Percentiles rank a stretch among this genome's conserved stretches.
Evolutionary conservation across 805 yeast genomes (phyloP).

Genomic region (Clavispora carvajalis): DNA sequence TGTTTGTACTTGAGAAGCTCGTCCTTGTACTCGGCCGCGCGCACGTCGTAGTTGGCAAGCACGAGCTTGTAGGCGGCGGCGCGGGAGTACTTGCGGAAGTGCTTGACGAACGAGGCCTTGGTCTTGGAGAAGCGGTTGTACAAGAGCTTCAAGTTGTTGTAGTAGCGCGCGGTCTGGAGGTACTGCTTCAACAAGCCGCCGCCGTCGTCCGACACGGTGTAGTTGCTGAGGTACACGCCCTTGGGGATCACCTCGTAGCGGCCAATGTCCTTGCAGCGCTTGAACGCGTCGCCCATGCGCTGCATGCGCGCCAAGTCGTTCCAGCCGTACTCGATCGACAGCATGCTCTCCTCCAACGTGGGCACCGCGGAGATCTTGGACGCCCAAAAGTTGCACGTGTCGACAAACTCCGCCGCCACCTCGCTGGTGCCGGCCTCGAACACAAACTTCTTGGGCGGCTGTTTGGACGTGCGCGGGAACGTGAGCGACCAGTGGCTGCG

Average conservation of each 20-base stretch:
- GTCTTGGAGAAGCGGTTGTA: slow-evolving; percentile 28
- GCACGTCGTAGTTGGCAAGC: slow-evolving; percentile 35
- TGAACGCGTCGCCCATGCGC: slow-evolving; percentile 23
- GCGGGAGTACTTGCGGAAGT: slow-evolving; percentile 22
- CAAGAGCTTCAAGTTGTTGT: slow-evolving; percentile 32
- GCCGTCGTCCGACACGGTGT: slow-evolving; percentile 17
- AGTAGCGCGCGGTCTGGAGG: slow-evolving; percentile 36
- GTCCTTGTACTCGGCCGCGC: slow-evolving; percentile 37
- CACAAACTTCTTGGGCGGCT: slow-evolving; percentile 38
- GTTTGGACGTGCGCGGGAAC: slow-evolving; percentile 42
- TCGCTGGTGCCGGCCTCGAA: slow-evolving; percentile 65
- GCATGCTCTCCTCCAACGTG: slow-evolving; percentile 56
- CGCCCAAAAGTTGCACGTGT: slow-evolving; percentile 88
- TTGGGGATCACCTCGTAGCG: slow-evolving; percentile 41
- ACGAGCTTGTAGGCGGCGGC: slow-evolving; percentile 33
- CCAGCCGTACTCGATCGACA: slow-evolving; percentile 87
- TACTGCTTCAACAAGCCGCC: slow-evolving; percentile 41
- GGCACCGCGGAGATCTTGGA: slow-evolving; percentile 81
- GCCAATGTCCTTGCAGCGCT: slow-evolving; percentile 27
- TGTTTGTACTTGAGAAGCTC: slow-evolving; percentile 43
- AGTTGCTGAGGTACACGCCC: slow-evolving; percentile 38
- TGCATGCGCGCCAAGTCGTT: slow-evolving; percentile 33
- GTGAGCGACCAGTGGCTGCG: slow-evolving; percentile 48
- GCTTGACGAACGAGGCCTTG: slow-evolving; percentile 25
- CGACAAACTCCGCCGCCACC: slow-evolving; percentile 63